Evolutionary conservation across 1,284 basidiomycete species (phyloP), one percentile per base, ranked within the genome.

Genomic region (Melanopsichium pennsylvanicum): DNA sequence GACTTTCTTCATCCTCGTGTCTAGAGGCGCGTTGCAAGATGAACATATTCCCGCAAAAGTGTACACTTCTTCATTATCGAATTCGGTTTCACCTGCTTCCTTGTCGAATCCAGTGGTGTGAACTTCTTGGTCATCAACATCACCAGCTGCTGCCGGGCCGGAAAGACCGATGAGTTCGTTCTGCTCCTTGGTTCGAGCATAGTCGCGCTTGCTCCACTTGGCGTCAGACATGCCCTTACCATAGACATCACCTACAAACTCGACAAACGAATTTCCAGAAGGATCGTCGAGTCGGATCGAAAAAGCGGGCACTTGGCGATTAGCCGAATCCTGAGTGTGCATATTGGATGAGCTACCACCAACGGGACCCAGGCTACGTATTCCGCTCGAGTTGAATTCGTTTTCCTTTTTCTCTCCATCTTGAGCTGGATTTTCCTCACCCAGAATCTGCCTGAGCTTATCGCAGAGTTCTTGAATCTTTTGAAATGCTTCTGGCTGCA

Each of bases 1-100:
- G 75, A 98, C 90, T 79, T 91, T 92, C 86, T 98, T 95, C 92
- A 98, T 97, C 71, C 88, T 84, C 0, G 95, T 98, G 78, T 92
- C 87, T 19, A 93, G 84, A 8, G 87, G 85, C 61, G 89, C 89
- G 2, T 89, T 89, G 82, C 96, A 99, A 64, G 90, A 91, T 9
- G 91, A 91, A 82, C 96, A 98, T 3, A 86, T 84, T 0, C 92
- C 91, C 1, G 88, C 90, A 85, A 98, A 99, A 13, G 88, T 87
- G 80, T 88, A 92, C 11, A 99, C 86, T 81, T 98, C 95, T 62
- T 97, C 94, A 27, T 85, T 84, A 15, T 84, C 82, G 35, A 82
- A 80, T 10, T 82, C 78, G 6, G 82, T 83, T 59, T 81, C 76
- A 18, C 75, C 78, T 0, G 50, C 77, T 22, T 72, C 72, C 49